These are phyloP conservation scores for Apiospora marii DNA, from an alignment of 2,329 filamentous ascomycete species.

Conservation along the genomic window DNA sequence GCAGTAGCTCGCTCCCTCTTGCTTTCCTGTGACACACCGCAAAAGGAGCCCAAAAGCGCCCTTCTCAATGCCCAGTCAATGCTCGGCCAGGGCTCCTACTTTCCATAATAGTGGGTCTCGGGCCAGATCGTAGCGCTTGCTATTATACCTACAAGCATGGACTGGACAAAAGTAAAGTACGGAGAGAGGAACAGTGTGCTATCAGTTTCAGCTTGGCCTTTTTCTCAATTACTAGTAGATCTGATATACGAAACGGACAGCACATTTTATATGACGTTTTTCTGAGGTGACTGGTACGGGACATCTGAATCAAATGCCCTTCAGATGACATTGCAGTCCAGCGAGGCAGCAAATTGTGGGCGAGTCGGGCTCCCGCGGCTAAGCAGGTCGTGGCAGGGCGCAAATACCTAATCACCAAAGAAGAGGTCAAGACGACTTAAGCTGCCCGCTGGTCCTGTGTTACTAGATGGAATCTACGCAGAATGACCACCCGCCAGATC, in stretches of 20 bases:
- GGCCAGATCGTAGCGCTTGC: neutral
- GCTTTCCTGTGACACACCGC: neutral
- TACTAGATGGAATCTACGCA: too few species aligned
- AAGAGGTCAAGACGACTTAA: too few species aligned
- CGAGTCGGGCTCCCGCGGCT: constrained; percentile 10
- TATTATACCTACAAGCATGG: neutral
- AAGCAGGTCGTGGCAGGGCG: neutral
- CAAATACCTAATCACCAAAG: too few species aligned
- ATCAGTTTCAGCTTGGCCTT: neutral
- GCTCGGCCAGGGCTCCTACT: constrained; percentile 1
- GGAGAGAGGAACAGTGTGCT: neutral
- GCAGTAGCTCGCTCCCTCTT: neutral
- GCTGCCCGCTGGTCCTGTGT: too few species aligned
- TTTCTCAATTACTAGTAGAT: neutral
- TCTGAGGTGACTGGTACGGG: constrained; percentile 9
- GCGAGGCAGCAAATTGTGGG: constrained; percentile 12
- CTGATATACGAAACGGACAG: neutral
- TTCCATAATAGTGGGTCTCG: neutral
- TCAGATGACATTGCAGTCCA: constrained; percentile 14
- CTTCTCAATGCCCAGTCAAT: constrained; percentile 2
- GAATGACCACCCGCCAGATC: too few species aligned
- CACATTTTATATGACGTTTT: constrained; percentile 14
- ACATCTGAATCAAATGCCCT: constrained; percentile 13
- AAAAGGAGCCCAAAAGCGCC: constrained; percentile 1
- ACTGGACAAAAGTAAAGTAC: neutral